Percentiles rank a stretch among this genome's conserved stretches.
phyloP scores from a whole-genome alignment of 495 filamentous ascomycete genomes.

The Lasiosphaeria ovina region DNA sequence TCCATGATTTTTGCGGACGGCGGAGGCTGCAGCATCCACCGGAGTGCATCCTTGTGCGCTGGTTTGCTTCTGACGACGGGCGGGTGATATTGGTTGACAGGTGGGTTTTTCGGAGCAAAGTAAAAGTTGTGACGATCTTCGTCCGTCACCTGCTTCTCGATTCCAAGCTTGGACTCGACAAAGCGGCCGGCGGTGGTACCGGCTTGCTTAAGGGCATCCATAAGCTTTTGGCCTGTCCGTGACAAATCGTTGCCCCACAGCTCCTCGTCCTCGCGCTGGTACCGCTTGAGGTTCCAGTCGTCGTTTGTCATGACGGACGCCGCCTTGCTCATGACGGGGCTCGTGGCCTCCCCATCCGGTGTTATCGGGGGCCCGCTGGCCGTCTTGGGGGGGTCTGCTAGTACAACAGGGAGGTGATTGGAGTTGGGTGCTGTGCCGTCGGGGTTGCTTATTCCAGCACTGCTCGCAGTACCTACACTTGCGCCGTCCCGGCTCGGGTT shows the following conservation, averaged over 20 bases:
- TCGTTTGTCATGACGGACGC: slow-evolving; percentile 39
- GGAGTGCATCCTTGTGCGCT: slow-evolving; percentile 61
- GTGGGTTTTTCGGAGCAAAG: slow-evolving; percentile 66
- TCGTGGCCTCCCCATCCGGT: slow-evolving; percentile 24
- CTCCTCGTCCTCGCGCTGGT: slow-evolving; percentile 82
- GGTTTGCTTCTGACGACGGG: slow-evolving; percentile 78
- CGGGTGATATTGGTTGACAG: slow-evolving; percentile 83
- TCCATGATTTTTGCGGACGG: slow-evolving; percentile 83
- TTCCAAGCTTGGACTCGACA: slow-evolving; percentile 43
- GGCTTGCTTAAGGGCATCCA: slow-evolving; percentile 52
- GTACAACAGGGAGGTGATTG: slow-evolving; percentile 10
- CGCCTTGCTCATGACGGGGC: slow-evolving; percentile 30
- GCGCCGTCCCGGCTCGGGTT: slow-evolving; percentile 39
- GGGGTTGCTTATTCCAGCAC: slow-evolving; percentile 19
- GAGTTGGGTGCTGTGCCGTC: slow-evolving; percentile 25
- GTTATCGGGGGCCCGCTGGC: slow-evolving; percentile 31
- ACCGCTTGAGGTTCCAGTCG: slow-evolving; percentile 69
- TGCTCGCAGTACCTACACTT: slow-evolving; percentile 34
- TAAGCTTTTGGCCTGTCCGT: slow-evolving; percentile 42
- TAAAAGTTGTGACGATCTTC: slow-evolving; percentile 54
- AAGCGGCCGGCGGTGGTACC: slow-evolving; percentile 48
- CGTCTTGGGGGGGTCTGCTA: not conserved
- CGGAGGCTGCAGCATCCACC: slow-evolving; percentile 90
- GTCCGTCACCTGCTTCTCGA: slow-evolving; percentile 41
- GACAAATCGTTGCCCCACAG: slow-evolving; percentile 63